These are phyloP conservation scores for Trametes sp. DNA, from an alignment of 1,284 basidiomycete genomes.

Conservation along the genomic window DNA sequence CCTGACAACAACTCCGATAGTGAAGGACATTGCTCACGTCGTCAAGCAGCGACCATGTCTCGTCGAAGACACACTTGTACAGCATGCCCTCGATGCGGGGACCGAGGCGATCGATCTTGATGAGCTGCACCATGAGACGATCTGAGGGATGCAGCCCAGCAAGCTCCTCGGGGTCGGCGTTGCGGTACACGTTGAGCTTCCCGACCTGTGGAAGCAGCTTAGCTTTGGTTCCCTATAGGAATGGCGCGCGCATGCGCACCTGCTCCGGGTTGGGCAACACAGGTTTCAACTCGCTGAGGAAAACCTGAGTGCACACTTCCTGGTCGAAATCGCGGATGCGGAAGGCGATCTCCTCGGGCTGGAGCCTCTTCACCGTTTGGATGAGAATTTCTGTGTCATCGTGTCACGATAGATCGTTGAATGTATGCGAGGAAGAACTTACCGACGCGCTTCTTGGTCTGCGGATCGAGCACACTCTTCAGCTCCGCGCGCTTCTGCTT, in stretches of 20 bases:
- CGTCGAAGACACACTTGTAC: conserved; percentile 87
- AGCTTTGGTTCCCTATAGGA: conserved; percentile 16
- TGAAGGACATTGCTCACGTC: conserved; percentile 54
- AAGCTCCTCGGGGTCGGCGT: conserved; percentile 88
- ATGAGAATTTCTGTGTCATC: conserved; percentile 81
- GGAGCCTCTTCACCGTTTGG: conserved; percentile 81
- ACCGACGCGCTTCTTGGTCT: conserved; percentile 93
- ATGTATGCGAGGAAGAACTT: conserved; percentile 40
- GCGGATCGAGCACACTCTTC: conserved; percentile 89
- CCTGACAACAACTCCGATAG: not conserved
- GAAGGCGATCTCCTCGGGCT: conserved; percentile 85
- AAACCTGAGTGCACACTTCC: conserved; percentile 85
- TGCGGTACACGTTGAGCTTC: conserved; percentile 91
- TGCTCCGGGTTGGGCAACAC: conserved; percentile 91
- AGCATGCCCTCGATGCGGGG: conserved; percentile 95
- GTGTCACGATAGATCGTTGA: not conserved
- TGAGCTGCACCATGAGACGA: conserved; percentile 95
- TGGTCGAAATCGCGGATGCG: conserved; percentile 88
- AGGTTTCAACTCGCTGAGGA: conserved; percentile 86
- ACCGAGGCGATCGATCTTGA: conserved; percentile 93
- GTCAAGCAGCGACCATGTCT: conserved; percentile 77
- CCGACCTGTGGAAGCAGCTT: conserved; percentile 65
- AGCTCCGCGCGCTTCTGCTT: conserved; percentile 86
- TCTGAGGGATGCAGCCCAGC: conserved; percentile 92
- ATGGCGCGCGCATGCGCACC: conserved; percentile 48